A percentile compares a stretch with the other conserved stretches of the same genome.
Evolutionary conservation across 495 filamentous ascomycete genomes (phyloP).

Genomic region (Hypomontagnella submonticulosa): DNA sequence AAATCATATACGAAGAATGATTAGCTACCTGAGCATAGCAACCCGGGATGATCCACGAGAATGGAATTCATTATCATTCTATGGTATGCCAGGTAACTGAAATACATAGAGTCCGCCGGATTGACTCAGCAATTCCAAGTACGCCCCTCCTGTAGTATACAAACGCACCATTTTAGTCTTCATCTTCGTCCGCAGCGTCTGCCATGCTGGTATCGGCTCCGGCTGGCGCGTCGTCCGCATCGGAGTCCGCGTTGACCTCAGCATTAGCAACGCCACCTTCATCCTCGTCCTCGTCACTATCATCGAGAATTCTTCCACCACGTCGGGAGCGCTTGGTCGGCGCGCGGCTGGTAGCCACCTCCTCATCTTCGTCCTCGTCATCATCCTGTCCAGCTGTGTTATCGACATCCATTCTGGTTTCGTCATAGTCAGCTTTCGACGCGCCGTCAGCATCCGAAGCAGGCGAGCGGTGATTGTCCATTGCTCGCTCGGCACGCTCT

Average conservation of each 20-base stretch:
- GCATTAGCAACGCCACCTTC: constrained; percentile 37
- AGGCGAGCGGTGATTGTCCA: constrained; percentile 47
- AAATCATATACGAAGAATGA: too few species aligned
- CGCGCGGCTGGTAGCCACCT: constrained; percentile 44
- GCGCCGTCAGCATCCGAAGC: constrained; percentile 45
- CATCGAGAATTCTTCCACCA: constrained; percentile 56
- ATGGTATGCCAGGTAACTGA: constrained; percentile 2
- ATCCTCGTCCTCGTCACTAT: constrained; percentile 58
- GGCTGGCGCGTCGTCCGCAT: constrained; percentile 43
- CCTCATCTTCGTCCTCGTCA: constrained; percentile 60
- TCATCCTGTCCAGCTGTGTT: constrained; percentile 46
- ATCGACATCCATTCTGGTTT: constrained; percentile 53
- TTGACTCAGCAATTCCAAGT: background rate
- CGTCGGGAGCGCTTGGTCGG: constrained; percentile 50
- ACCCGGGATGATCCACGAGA: too few species aligned
- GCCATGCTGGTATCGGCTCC: constrained; percentile 51
- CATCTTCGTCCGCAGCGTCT: constrained; percentile 51
- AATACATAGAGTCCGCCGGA: background rate
- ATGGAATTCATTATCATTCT: constrained; percentile 8
- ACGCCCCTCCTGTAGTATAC: constrained; percentile 28
- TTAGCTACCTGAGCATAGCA: too few species aligned
- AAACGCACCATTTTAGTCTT: constrained; percentile 42
- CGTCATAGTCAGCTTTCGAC: constrained; percentile 38
- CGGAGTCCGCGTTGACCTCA: constrained; percentile 39
- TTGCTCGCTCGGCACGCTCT: constrained; percentile 54